These are phyloP conservation scores for Lycium ferocissimum DNA, from an alignment of 257 asterid species.

Conservation along the genomic window DNA sequence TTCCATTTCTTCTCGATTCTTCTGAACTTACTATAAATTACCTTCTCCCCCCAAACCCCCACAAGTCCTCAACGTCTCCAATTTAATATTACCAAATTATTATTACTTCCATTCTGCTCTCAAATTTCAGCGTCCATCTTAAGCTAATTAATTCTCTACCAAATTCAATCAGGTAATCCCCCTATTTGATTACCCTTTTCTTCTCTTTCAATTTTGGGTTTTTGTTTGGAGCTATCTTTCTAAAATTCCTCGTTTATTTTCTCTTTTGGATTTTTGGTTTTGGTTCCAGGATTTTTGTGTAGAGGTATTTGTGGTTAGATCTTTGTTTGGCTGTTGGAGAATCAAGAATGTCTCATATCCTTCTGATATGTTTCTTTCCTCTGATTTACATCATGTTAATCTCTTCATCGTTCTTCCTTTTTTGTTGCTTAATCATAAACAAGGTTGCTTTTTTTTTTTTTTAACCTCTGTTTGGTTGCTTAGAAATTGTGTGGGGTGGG, in stretches of 20 bases:
- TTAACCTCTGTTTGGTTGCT: neutral
- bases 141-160: neutral
- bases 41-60: neutral
- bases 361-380: slow-evolving; percentile 63
- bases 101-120: neutral
- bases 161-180: neutral
- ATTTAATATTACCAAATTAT: neutral
- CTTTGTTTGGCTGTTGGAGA: slow-evolving; percentile 52
- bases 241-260: neutral
- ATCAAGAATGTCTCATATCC: slow-evolving; percentile 84
- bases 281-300: slow-evolving; percentile 47
- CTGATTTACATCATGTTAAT: slow-evolving; percentile 37
- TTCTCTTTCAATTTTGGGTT: neutral
- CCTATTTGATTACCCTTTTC: neutral
- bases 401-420: neutral
- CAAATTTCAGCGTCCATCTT: neutral
- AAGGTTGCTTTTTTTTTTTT: neutral
- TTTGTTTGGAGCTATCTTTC: neutral
- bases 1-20: neutral
- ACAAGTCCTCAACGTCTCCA: neutral
- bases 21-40: neutral
- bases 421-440: neutral
- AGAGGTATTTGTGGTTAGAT: slow-evolving; percentile 43
- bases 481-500: neutral
- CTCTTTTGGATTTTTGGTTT: slow-evolving; percentile 9